Conservation (phyloP, 176 grass and related monocot species). For the Oryza australiensis region DNA sequence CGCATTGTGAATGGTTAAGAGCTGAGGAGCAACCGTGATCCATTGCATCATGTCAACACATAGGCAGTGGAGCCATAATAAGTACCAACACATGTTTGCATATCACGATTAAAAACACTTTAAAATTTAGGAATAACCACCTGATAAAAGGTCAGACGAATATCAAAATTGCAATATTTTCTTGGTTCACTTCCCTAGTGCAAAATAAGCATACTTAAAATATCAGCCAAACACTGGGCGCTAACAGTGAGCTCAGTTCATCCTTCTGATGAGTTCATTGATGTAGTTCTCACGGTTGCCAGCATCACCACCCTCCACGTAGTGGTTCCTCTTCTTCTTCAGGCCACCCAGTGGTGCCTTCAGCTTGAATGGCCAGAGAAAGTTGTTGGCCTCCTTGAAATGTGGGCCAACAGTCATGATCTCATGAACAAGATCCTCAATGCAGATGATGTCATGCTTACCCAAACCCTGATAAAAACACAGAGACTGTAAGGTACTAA, state of each 20-base stretch:
- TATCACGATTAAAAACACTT: background rate
- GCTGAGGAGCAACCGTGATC: too few species aligned
- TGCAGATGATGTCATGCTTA: slow-evolving; percentile 67
- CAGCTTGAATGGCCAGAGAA: slow-evolving; percentile 91
- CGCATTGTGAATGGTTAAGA: too few species aligned
- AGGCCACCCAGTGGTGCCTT: slow-evolving; percentile 72
- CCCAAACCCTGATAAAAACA: slow-evolving; percentile 58
- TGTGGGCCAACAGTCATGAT: slow-evolving; percentile 82
- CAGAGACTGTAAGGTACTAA: background rate
- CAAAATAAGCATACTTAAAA: slow-evolving; percentile 21
- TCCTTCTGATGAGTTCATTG: slow-evolving; percentile 86
- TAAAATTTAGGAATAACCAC: background rate
- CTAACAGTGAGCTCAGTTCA: slow-evolving; percentile 55
- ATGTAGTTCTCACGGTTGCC: slow-evolving; percentile 91
- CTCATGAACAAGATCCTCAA: slow-evolving; percentile 92
- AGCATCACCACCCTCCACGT: slow-evolving; percentile 91
- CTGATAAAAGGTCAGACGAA: background rate
- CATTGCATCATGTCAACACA: too few species aligned
- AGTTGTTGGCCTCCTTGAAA: slow-evolving; percentile 97
- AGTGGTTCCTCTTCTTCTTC: slow-evolving; percentile 93
- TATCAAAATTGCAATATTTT: slow-evolving; percentile 49
- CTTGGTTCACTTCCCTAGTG: slow-evolving; percentile 21
- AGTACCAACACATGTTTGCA: background rate
- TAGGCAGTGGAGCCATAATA: too few species aligned
- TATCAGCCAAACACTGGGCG: background rate